Evolutionary conservation across 2,329 filamentous ascomycete genomes (phyloP).

Genomic region (Paecilomyces niveus): DNA sequence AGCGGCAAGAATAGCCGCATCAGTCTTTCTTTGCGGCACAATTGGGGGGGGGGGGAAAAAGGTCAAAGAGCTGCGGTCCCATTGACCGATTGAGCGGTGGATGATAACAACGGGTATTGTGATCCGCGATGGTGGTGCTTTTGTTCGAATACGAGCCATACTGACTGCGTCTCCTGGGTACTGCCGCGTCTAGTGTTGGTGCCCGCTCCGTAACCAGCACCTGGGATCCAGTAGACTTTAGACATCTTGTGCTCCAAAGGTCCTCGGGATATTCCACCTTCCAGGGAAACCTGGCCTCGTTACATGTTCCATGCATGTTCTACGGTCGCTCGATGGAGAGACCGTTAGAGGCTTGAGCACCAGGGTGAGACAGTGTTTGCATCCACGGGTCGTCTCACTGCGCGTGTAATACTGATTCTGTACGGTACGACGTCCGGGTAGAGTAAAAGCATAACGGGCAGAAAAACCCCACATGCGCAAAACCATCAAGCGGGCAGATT

Average conservation of each 20-base stretch:
- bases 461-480: constrained; percentile 18
- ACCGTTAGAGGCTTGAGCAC: constrained; percentile 9
- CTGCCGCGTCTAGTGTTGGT: not conserved
- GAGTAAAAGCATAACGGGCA: constrained; percentile 40
- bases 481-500: not conserved
- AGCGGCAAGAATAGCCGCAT: not conserved
- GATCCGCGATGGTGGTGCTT: not conserved
- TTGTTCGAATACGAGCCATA: not conserved
- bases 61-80: not conserved
- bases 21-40: not conserved
- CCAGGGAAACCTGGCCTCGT: not conserved
- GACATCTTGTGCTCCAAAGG: not conserved
- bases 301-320: constrained; percentile 33
- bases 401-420: not conserved
- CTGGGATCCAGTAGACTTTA: no score
- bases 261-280: not conserved
- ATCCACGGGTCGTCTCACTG: not conserved
- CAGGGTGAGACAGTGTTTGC: not conserved
- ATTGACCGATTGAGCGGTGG: not conserved
- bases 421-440: not conserved
- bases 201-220: not conserved
- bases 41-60: not conserved
- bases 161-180: not conserved
- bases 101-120: not conserved
- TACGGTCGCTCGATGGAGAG: constrained; percentile 22